Evolutionary conservation across 441 rosid genomes (phyloP).

Genomic region (Hura crepitans): DNA sequence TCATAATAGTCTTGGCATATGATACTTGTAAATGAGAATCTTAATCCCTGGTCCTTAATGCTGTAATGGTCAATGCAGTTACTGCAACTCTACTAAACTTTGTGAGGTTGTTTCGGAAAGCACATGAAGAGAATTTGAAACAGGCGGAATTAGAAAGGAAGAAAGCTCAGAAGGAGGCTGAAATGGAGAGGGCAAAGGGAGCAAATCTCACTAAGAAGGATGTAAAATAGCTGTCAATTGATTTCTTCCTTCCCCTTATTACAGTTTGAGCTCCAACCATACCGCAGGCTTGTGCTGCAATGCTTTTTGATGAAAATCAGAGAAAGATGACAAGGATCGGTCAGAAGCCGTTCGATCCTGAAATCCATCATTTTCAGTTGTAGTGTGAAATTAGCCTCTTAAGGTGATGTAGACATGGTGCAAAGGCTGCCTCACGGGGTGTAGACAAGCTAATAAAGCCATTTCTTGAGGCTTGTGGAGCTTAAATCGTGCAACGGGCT

Average conservation of each 20-base stretch:
- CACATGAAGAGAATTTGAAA: slow-evolving; percentile 89
- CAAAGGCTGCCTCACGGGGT: not conserved
- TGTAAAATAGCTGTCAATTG: slow-evolving; percentile 41
- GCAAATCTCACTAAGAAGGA: slow-evolving; percentile 53
- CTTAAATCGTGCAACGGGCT: slow-evolving; percentile 18
- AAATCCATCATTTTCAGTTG: slow-evolving; percentile 8
- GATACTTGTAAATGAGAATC: not conserved
- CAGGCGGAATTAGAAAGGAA: slow-evolving; percentile 89
- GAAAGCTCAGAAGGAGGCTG: slow-evolving; percentile 86
- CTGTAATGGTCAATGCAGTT: slow-evolving; percentile 52
- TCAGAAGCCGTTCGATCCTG: slow-evolving; percentile 17
- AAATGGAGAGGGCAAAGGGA: slow-evolving; percentile 82
- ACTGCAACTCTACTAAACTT: slow-evolving; percentile 80
- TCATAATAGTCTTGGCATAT: not conserved
- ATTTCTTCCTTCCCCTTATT: slow-evolving; percentile 14
- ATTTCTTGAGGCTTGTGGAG: slow-evolving; percentile 24
- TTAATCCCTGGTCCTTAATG: slow-evolving; percentile 12
- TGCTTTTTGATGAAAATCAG: slow-evolving; percentile 20
- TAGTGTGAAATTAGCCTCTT: slow-evolving; percentile 20
- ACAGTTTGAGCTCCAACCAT: slow-evolving; percentile 20
- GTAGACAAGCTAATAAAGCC: slow-evolving; percentile 15
- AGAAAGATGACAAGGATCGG: slow-evolving; percentile 23
- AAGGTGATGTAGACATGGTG: slow-evolving; percentile 18
- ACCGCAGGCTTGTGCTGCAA: slow-evolving; percentile 25
- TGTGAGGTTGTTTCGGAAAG: slow-evolving; percentile 78